Base-by-base conservation (phyloP, 768 basidiomycete genomes). In the Mycena haematopus region DNA sequence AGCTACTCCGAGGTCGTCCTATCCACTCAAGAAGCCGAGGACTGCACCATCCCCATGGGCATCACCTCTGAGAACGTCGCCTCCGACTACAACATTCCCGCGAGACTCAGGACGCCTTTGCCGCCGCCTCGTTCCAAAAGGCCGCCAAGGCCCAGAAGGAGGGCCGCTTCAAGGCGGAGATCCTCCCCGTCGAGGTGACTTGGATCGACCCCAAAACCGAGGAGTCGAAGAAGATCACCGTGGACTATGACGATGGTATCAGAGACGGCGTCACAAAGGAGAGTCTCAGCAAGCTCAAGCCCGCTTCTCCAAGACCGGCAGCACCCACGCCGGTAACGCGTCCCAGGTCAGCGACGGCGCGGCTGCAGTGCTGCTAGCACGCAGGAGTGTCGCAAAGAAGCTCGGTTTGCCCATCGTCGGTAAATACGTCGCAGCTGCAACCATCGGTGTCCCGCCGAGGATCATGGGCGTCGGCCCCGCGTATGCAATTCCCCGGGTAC, bases 11-110 rank as follows among this genome's bases (percentile, higher is more conserved):
- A 91, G 24, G 80, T 82, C 50, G 80, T 95, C 49, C 81, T 91
- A 63, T 68, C 80, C 35, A 86, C 82, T 75, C 77, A 86, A 68
- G 88, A 91, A 67, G 85, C 93, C 2, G 84, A 84, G 60, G 93
- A 95, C 77, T 95, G 93, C 72, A 80, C 91, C 27, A 79, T 92
- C 60, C 93, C 93, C 46, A 94, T 94, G 92, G 95, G 95, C 36
- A 88, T 95, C 79, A 95, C 95, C 21, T 93, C 91, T n/a, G 94
- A 96, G 79, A 95, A 95, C 73, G 93, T 95, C 66, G 92, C 95
- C 14, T 73, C 80, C 52, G 87, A 93, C 58, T 96, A 84, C 75
- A 79, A 80, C 62, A 86, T 96, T 79, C 89, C 29, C 90, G 95
- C 56, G 79, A 81, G 51, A 77, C 74, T n/a, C 93, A 96, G 77